A percentile compares a stretch with the other conserved stretches of the same genome.
Conservation (phyloP, 2,329 filamentous ascomycete species). For the Aschersonia sp. region DNA sequence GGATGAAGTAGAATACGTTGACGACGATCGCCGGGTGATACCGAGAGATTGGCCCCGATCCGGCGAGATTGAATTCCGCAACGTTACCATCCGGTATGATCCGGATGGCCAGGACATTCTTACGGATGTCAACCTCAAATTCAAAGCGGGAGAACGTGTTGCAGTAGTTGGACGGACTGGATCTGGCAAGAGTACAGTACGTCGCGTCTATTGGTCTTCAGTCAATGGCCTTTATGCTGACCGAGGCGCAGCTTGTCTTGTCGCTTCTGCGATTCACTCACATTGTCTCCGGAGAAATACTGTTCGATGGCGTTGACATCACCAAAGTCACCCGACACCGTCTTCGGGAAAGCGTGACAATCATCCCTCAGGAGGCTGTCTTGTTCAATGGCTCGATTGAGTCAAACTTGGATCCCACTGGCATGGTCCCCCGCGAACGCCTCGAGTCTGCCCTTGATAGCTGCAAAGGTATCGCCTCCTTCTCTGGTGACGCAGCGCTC, state of each 20-base stretch:
- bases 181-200: slow-evolving; percentile 69
- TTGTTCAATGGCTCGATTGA: slow-evolving; percentile 37
- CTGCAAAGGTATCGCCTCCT: slow-evolving; percentile 43
- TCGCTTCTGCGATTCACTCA: slow-evolving; percentile 40
- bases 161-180: slow-evolving; percentile 71
- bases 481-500: slow-evolving; percentile 24
- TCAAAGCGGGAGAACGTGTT: slow-evolving; percentile 55
- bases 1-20: slow-evolving; percentile 23
- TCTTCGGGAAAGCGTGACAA: slow-evolving; percentile 38
- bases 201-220: slow-evolving; percentile 7
- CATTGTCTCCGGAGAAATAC: slow-evolving; percentile 33
- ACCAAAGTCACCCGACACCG: slow-evolving; percentile 32
- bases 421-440: slow-evolving; percentile 34
- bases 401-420: slow-evolving; percentile 50
- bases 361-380: slow-evolving; percentile 45
- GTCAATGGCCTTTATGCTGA: neutral
- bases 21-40: slow-evolving; percentile 21
- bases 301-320: slow-evolving; percentile 41
- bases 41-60: slow-evolving; percentile 29
- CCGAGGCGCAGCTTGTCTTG: slow-evolving; percentile 25
- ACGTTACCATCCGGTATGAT: slow-evolving; percentile 34
- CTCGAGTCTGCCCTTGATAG: slow-evolving; percentile 46
- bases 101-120: slow-evolving; percentile 31
- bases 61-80: slow-evolving; percentile 34
- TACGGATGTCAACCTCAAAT: slow-evolving; percentile 32